phyloP scores from a whole-genome alignment of 2,329 filamentous ascomycete genomes.

The Claviceps purpurea region DNA sequence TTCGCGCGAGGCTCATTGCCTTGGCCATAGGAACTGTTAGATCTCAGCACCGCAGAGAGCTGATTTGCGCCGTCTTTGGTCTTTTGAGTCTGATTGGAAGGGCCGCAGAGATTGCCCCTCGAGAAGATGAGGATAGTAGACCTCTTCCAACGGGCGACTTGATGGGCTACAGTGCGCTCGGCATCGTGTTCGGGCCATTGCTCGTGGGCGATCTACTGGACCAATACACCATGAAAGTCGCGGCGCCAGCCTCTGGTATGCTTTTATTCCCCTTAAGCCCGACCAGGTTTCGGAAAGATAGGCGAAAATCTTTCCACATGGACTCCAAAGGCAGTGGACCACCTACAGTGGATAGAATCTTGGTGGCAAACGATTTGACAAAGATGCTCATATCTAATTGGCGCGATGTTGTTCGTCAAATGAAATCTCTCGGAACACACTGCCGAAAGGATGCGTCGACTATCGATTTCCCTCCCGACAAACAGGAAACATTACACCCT shows the following conservation, averaged over 20 bases:
- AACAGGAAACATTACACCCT: background rate
- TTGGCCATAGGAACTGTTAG: conserved; percentile 46
- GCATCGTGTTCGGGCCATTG: conserved; percentile 52
- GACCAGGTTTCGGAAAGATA: conserved; percentile 22
- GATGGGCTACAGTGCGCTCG: conserved; percentile 51
- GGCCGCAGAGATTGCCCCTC: conserved; percentile 37
- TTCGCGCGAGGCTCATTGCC: conserved; percentile 52
- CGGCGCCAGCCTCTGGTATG: conserved; percentile 26
- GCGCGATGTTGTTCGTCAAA: conserved; percentile 48
- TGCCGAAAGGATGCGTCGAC: conserved; percentile 11
- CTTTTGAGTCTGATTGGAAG: conserved; percentile 48
- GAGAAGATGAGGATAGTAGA: conserved; percentile 37
- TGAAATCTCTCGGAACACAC: conserved; percentile 32
- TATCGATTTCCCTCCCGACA: conserved; percentile 2
- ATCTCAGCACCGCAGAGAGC: conserved; percentile 45
- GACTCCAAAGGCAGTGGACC: conserved; percentile 8
- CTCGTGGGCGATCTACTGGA: conserved; percentile 45
- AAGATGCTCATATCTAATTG: conserved; percentile 56
- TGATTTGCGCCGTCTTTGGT: conserved; percentile 56
- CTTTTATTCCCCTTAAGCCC: conserved; percentile 29
- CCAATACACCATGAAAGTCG: conserved; percentile 34
- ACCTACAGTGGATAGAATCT: conserved; percentile 39
- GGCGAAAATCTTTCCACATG: conserved; percentile 10
- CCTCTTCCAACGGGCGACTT: conserved; percentile 42
- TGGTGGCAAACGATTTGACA: conserved; percentile 43